A percentile compares a stretch with the other conserved stretches of the same genome.
These are phyloP conservation scores for Sporisorium scitamineum DNA, from an alignment of 1,284 basidiomycete genomes.

Conservation along the genomic window DNA sequence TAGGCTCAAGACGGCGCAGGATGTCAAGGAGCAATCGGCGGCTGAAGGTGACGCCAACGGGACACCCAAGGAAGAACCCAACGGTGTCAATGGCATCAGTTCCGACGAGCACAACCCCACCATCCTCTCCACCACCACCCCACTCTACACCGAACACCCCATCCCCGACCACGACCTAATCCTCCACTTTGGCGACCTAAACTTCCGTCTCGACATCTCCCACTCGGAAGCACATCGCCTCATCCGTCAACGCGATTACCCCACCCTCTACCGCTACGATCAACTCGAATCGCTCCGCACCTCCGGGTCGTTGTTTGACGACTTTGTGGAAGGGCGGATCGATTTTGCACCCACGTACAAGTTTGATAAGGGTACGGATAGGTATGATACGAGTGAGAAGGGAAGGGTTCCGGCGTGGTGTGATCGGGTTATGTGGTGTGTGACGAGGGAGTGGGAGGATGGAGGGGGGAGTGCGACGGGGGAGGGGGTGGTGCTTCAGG, in stretches of 20 bases:
- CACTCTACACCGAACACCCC: background rate
- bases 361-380: constrained; percentile 80
- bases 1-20: constrained; percentile 16
- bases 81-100: background rate
- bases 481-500: constrained; percentile 34
- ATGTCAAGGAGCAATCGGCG: constrained; percentile 11
- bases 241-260: constrained; percentile 26
- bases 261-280: constrained; percentile 80
- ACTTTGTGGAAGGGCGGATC: constrained; percentile 88
- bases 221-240: constrained; percentile 80
- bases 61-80: background rate
- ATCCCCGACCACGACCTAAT: constrained; percentile 72
- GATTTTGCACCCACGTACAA: constrained; percentile 89
- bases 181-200: constrained; percentile 91
- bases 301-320: constrained; percentile 75
- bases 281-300: constrained; percentile 52
- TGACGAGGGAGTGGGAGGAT: constrained; percentile 37
- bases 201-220: constrained; percentile 90
- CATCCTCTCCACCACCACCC: background rate
- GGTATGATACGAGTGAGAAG: constrained; percentile 96
- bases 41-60: background rate
- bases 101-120: background rate
- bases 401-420: constrained; percentile 95
- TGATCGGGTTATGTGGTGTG: constrained; percentile 75
- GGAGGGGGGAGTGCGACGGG: constrained; percentile 5